Evolutionary conservation across 2,329 filamentous ascomycete species (phyloP), one percentile per base, ranked within the genome.

Genomic region (Ceratocystis variospora): DNA sequence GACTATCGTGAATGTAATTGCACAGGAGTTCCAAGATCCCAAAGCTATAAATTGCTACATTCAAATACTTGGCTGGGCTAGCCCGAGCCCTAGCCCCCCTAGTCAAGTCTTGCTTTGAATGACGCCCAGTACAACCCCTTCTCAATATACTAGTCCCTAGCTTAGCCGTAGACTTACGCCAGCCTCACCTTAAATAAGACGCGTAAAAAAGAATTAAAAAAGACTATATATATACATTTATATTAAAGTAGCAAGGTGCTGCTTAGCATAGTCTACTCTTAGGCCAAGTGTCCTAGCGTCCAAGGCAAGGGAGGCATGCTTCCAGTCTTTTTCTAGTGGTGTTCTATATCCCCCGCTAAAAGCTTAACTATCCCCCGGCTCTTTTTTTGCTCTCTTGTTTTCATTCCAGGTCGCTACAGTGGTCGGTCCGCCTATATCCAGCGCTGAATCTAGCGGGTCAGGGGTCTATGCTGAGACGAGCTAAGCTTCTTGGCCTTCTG

Each of bases 1-100:
- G 25, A 55, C 50, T 55, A 55, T 55, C 50, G 50, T 55, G 50
- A 55, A 25, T 55, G n/a, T 55, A 55, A 55, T 55, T 55, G 25
- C 19, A 55, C 19, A 55, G 50, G 50, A 55, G 50, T 10, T 15
- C 19, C 19, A 19, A 55, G 50, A 25, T 5, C 50, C 10, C 50
- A 25, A 48, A 22, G 19, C 22, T 10, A 12, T 41, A 41, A 41
- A 41, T 41, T 41, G 37, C 10, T 12, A 12, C 10, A 12, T 41
- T 12, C 37, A 41, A 41, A 41, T 41, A 41, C 37, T 41, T 41
- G 4, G 37, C 37, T 41, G 10, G 1, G 37, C 37, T 41, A 41
- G 37, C 50, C 2, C 50, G 8, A 15, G 19, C n/a, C 50, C 50
- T 55, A 19, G 50, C 50, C 50, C 8, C 5, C 1, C 50, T 55